phyloP scores from a whole-genome alignment of 305 asterid species.

The Salvia sclarea region DNA sequence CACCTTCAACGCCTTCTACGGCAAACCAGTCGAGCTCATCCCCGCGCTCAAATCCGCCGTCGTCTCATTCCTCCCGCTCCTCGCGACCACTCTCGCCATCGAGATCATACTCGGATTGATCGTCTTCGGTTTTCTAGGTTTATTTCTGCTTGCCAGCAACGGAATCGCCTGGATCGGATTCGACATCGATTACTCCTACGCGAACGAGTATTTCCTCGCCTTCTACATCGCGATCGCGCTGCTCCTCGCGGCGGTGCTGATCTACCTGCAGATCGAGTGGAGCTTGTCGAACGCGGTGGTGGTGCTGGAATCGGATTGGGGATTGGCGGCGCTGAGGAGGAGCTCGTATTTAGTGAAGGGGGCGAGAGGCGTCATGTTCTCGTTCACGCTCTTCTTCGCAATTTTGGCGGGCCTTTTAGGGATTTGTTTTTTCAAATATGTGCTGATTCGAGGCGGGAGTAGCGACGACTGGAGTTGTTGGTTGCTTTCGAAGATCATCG shows the following conservation, averaged over 20 bases:
- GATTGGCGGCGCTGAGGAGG: conserved; percentile 57
- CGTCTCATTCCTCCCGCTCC: conserved; percentile 54
- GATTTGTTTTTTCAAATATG: conserved; percentile 38
- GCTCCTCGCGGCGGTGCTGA: conserved; percentile 25
- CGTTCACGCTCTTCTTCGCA: conserved; percentile 38
- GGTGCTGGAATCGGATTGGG: conserved; percentile 78
- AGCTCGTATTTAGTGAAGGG: conserved; percentile 66
- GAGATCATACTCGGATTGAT: conserved; percentile 31
- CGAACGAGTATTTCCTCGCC: conserved; percentile 29
- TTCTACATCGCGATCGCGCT: conserved; percentile 24
- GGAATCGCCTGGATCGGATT: conserved; percentile 40
- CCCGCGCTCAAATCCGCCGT: conserved; percentile 55
- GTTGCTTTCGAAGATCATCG: conserved; percentile 45
- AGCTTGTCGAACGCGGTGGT: conserved; percentile 51
- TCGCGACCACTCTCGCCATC: conserved; percentile 39
- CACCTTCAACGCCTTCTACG: conserved; percentile 68
- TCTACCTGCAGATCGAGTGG: conserved; percentile 59
- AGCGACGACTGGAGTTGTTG: conserved; percentile 26
- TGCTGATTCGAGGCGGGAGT: conserved; percentile 36
- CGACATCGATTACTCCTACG: conserved; percentile 32
- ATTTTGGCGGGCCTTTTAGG: conserved; percentile 33
- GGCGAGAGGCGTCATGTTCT: conserved; percentile 52
- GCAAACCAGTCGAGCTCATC: conserved; percentile 56
- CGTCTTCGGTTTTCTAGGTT: conserved; percentile 7
- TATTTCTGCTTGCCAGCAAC: conserved; percentile 19